These are phyloP conservation scores for Luvunga scandens DNA, from an alignment of 345 rosid genomes.

Conservation along the genomic window DNA sequence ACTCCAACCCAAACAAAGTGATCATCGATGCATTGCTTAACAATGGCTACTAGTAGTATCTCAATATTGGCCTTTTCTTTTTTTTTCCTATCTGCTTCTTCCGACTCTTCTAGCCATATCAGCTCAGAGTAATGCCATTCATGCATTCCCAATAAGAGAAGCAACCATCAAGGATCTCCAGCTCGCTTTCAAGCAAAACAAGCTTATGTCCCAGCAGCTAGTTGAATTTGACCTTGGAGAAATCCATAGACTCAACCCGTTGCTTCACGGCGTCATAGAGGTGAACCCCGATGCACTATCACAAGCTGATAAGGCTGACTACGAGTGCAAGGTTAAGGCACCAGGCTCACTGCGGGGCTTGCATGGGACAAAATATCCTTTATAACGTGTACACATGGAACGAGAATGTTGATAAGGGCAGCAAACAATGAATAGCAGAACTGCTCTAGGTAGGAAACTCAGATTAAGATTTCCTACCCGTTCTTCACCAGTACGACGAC, in stretches of 20 bases:
- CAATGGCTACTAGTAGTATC: neutral
- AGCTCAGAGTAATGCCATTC: neutral
- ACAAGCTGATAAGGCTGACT: conserved; percentile 18
- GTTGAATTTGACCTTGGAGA: conserved; percentile 8
- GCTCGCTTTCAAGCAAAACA: neutral
- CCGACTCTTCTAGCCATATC: neutral
- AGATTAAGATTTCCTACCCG: too few relatives aligned
- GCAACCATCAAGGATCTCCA: neutral
- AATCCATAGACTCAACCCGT: conserved; percentile 1
- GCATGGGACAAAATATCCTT: too few relatives aligned
- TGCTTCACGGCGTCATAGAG: conserved; percentile 7
- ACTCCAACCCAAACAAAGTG: neutral
- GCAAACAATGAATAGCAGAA: too few relatives aligned
- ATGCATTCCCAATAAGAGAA: neutral
- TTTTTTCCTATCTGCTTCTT: neutral
- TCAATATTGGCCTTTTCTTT: neutral
- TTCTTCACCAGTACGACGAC: too few relatives aligned
- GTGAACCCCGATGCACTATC: conserved; percentile 12
- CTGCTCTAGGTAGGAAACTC: too few relatives aligned
- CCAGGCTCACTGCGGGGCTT: conserved; percentile 21
- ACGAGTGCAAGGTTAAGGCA: conserved; percentile 22
- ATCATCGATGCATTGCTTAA: neutral
- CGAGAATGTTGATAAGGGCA: too few relatives aligned
- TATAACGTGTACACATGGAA: too few relatives aligned
- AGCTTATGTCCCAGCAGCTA: neutral